Conservation (phyloP, 2,329 filamentous ascomycete species). For the Penicillium sp. region DNA sequence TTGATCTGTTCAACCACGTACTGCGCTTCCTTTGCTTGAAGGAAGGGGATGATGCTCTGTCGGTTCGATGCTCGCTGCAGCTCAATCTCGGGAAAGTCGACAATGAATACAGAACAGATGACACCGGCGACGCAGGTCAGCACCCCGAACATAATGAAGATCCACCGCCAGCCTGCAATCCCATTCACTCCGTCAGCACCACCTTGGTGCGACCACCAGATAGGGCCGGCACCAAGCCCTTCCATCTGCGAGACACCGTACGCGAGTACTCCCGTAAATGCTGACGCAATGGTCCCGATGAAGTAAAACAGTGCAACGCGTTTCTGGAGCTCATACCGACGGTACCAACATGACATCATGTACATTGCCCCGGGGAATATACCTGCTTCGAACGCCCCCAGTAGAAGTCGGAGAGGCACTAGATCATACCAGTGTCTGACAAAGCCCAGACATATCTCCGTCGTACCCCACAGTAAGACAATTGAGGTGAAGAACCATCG, state of each 20-base stretch:
- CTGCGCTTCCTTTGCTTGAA: constrained; percentile 46
- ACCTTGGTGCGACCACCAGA: too few relatives aligned
- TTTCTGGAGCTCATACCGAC: constrained; percentile 6
- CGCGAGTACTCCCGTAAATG: constrained; percentile 48
- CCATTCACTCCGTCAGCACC: neutral
- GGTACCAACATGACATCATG: constrained; percentile 53
- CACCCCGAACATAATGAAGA: constrained; percentile 10
- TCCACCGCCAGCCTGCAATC: constrained; percentile 33
- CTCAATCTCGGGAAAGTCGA: constrained; percentile 14
- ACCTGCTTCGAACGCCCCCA: constrained; percentile 17
- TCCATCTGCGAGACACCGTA: constrained; percentile 40
- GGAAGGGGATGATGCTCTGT: constrained; percentile 27
- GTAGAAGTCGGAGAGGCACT: constrained; percentile 37
- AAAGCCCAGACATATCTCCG: neutral
- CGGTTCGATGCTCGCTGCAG: neutral
- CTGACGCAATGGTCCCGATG: constrained; percentile 48
- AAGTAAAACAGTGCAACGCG: constrained; percentile 45
- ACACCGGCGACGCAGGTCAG: constrained; percentile 7
- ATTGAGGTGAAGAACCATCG: constrained; percentile 35
- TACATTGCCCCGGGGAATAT: constrained; percentile 16
- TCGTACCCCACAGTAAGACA: constrained; percentile 20
- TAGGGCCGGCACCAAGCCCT: constrained; percentile 21
- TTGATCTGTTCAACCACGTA: constrained; percentile 59
- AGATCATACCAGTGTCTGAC: neutral
- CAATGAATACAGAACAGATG: neutral